Conservation (phyloP, 768 basidiomycete species). For the Lactarius hatsudake region DNA sequence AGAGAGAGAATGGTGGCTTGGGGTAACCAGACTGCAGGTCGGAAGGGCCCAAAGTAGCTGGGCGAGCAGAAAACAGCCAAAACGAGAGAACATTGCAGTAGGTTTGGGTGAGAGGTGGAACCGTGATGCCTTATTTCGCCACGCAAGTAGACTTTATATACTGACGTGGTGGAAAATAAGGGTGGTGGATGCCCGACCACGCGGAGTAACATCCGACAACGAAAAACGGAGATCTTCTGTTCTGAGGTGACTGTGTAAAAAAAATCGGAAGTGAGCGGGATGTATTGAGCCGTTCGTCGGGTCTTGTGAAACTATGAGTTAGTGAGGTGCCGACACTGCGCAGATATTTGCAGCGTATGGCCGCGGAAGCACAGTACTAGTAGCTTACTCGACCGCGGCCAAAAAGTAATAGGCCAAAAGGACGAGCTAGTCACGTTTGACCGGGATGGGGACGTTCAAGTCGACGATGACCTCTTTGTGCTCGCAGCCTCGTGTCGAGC, state of each 20-base stretch:
- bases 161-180: too few species aligned
- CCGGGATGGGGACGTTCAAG: too few species aligned
- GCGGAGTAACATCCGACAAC: neutral
- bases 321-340: neutral
- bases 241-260: neutral
- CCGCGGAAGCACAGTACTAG: neutral
- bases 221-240: neutral
- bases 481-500: too few species aligned
- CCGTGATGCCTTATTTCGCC: neutral
- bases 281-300: too few species aligned
- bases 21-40: neutral
- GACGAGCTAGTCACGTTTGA: too few species aligned
- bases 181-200: neutral
- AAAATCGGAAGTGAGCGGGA: neutral
- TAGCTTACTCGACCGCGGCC: neutral
- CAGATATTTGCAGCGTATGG: neutral
- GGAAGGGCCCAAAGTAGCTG: neutral
- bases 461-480: too few species aligned
- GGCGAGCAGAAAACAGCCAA: neutral
- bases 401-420: too few species aligned
- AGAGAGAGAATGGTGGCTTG: too few species aligned
- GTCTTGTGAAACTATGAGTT: neutral
- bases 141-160: neutral
- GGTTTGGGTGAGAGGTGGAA: neutral
- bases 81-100: neutral